These are phyloP conservation scores for Solanum chiquidenum DNA, from an alignment of 257 asterid species.

Conservation along the genomic window DNA sequence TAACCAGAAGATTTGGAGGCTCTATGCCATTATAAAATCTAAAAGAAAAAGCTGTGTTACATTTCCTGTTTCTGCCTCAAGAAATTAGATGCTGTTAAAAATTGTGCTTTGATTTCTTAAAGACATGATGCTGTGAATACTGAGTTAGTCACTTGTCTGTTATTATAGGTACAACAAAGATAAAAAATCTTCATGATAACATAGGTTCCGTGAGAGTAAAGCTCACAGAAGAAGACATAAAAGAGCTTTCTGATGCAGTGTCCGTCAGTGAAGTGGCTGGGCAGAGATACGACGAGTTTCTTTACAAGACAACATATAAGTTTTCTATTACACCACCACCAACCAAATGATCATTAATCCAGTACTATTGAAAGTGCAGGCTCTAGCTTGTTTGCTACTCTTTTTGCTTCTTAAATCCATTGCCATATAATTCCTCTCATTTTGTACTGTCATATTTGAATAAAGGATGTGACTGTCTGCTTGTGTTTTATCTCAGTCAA, in stretches of 20 bases:
- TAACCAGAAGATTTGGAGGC: background rate
- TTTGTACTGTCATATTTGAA: background rate
- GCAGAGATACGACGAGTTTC: constrained; percentile 9
- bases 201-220: constrained; percentile 35
- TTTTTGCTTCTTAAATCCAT: background rate
- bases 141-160: background rate
- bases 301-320: constrained; percentile 18
- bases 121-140: background rate
- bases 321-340: constrained; percentile 43
- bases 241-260: constrained; percentile 35
- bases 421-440: background rate
- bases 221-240: constrained; percentile 32
- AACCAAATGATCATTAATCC: background rate
- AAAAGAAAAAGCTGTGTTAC: background rate
- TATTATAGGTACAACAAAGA: constrained; percentile 43
- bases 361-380: background rate
- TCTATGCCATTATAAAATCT: background rate
- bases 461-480: background rate
- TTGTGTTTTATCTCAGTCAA: background rate
- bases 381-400: background rate
- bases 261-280: constrained; percentile 40
- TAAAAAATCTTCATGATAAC: constrained; percentile 40
- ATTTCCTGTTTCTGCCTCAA: background rate
- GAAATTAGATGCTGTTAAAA: background rate
- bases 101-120: background rate